These are phyloP conservation scores for Thoreauomyces humboldtii DNA, from an alignment of 192 early-diverging fungal species.

Conservation along the genomic window DNA sequence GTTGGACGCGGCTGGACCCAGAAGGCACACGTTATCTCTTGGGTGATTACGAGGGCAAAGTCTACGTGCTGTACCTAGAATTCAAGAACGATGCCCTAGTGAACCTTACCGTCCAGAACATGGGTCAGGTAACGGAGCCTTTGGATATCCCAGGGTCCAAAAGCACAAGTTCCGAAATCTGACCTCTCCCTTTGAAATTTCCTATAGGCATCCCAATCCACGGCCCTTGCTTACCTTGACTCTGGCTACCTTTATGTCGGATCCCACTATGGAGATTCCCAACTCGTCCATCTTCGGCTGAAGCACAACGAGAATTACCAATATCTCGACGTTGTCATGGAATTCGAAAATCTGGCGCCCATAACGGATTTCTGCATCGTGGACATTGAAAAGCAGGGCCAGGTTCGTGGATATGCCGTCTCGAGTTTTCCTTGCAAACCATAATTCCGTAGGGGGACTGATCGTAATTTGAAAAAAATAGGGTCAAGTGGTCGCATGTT, in stretches of 20 bases:
- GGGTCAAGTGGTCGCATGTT: slow-evolving; percentile 82
- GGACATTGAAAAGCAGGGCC: slow-evolving; percentile 68
- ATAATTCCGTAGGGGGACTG: neutral
- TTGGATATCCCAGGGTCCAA: too few relatives aligned
- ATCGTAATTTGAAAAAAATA: slow-evolving; percentile 21
- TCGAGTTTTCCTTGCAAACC: too few relatives aligned
- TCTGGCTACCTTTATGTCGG: slow-evolving; percentile 76
- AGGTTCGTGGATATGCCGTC: slow-evolving; percentile 23
- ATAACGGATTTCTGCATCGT: slow-evolving; percentile 84
- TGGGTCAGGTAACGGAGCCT: slow-evolving; percentile 61
- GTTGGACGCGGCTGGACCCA: slow-evolving; percentile 45
- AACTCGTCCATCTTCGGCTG: slow-evolving; percentile 60
- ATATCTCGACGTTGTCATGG: slow-evolving; percentile 59
- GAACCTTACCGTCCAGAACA: slow-evolving; percentile 36
- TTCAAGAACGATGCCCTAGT: slow-evolving; percentile 24
- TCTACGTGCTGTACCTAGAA: slow-evolving; percentile 44
- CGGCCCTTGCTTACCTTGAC: slow-evolving; percentile 67
- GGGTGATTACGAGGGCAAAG: slow-evolving; percentile 61
- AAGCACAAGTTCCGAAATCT: too few relatives aligned
- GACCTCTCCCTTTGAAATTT: neutral
- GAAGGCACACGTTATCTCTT: slow-evolving; percentile 62
- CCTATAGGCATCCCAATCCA: slow-evolving; percentile 36
- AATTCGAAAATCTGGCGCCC: slow-evolving; percentile 75
- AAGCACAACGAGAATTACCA: slow-evolving; percentile 25
- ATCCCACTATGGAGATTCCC: slow-evolving; percentile 82